A percentile compares a stretch with the other conserved stretches of the same genome.
Conservation (phyloP, 2,329 filamentous ascomycete species). For the Epichloe amarillans region DNA sequence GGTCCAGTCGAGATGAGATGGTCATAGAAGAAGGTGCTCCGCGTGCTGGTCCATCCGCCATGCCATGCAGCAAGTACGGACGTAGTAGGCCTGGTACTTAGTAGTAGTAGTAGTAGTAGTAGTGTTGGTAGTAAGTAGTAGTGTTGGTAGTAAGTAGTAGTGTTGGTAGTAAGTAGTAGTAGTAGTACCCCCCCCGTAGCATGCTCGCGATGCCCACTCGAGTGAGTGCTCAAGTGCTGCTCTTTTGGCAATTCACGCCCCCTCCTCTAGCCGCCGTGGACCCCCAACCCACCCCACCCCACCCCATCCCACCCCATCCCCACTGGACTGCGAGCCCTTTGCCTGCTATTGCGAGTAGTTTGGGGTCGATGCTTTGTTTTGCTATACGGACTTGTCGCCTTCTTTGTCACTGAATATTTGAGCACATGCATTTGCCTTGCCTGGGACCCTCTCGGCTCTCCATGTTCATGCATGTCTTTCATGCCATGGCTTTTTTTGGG, state of each 20-base stretch:
- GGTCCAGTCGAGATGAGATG: too few species aligned
- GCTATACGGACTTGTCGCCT: background rate
- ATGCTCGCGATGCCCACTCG: too few species aligned
- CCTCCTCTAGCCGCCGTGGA: constrained; percentile 1
- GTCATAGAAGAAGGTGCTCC: too few species aligned
- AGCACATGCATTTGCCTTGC: constrained; percentile 12
- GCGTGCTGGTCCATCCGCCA: too few species aligned
- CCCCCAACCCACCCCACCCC: background rate
- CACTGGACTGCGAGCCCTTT: too few species aligned
- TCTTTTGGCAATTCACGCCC: background rate
- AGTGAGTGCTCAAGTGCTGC: background rate
- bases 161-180: too few species aligned
- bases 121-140: too few species aligned
- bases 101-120: too few species aligned
- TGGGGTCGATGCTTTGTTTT: background rate
- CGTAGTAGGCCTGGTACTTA: too few species aligned
- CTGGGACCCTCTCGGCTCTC: constrained; percentile 21
- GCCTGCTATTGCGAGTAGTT: background rate
- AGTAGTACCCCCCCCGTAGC: too few species aligned
- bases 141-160: too few species aligned
- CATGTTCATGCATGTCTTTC: constrained; percentile 25
- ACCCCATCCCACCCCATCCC: constrained; percentile 1
- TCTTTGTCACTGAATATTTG: constrained; percentile 9
- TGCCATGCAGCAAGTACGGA: too few species aligned
- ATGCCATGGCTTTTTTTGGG: constrained; percentile 9